phyloP scores from a whole-genome alignment of 2,329 filamentous ascomycete species.

The Xylaria sp. region DNA sequence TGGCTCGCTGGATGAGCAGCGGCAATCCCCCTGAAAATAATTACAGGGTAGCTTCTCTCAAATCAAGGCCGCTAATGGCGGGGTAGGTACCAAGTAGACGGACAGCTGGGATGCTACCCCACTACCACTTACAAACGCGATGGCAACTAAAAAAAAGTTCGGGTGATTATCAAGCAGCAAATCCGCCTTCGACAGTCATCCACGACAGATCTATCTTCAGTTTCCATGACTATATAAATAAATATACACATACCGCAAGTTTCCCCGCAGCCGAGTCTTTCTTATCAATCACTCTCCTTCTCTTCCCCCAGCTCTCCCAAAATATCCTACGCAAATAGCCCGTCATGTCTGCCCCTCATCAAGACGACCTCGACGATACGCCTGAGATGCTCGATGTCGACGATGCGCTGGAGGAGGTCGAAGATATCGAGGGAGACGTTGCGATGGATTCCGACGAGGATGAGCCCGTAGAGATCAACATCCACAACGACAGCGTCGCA shows the following conservation, averaged over 20 bases:
- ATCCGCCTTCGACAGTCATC: slow-evolving; percentile 32
- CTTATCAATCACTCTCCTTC: neutral
- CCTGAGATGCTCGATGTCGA: slow-evolving; percentile 79
- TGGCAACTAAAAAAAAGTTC: slow-evolving; percentile 35
- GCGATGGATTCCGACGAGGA: slow-evolving; percentile 85
- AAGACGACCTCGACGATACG: slow-evolving; percentile 63
- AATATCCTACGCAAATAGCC: slow-evolving; percentile 4
- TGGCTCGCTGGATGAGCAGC: neutral
- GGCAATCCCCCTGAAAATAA: slow-evolving; percentile 17
- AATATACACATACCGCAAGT: neutral
- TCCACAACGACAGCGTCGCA: slow-evolving; percentile 92
- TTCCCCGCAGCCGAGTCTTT: neutral
- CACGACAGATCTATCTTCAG: neutral
- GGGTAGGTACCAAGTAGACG: slow-evolving; percentile 24
- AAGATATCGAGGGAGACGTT: slow-evolving; percentile 71
- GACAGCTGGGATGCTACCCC: slow-evolving; percentile 28
- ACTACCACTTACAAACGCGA: slow-evolving; percentile 30
- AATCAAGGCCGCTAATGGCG: slow-evolving; percentile 28
- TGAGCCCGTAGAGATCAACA: slow-evolving; percentile 75
- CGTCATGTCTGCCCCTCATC: slow-evolving; percentile 52
- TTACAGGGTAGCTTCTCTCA: slow-evolving; percentile 24
- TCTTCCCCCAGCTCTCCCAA: neutral
- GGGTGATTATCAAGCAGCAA: slow-evolving; percentile 40
- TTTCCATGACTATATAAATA: neutral
- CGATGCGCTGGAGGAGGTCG: slow-evolving; percentile 79